Evolutionary conservation across 2,329 filamentous ascomycete species (phyloP), one percentile per base, ranked within the genome.

Genomic region (Fusarium musae): DNA sequence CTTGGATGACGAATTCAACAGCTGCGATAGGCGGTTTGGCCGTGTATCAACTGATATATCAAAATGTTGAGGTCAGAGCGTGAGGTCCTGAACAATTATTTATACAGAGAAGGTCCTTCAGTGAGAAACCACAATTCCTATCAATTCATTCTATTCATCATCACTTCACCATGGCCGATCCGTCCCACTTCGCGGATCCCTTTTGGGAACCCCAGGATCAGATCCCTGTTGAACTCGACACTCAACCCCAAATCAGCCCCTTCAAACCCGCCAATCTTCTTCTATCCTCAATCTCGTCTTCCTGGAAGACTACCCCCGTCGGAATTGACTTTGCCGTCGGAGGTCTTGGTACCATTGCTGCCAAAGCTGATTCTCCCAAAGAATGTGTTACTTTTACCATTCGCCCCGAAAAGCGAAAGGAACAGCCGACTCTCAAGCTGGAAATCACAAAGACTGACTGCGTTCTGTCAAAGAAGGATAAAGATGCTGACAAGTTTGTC

Each of bases 101-200:
- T 40, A 54, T 40, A 28, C 26, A 13, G 15, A n/a, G 2, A 7
- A 17, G 5, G 19, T 54, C 6, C 13, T 16, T 16, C 2, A 28
- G 4, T 3, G 5, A 9, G 5, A n/a, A 16, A 3, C 6, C 9
- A 9, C 8, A 10, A 17, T 3, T n/a, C 15, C 42, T 9, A 0
- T 30, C 10, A 17, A 30, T 17, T 13, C 23, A 11, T 4, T 28
- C 23, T 16, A 13, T n/a, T 23, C 21, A 42, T 28, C 10, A 8
- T 10, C 21, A 7, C 8, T 23, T 15, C 3, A 32, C 52, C 11
- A 56, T 56, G 52, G 37, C 52, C 21, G 37, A 56, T 56, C 52
- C 52, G 37, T 56, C 52, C 52, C 52, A 56, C 36, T 56, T 56
- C 26, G 2, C 52, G 23, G 52, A 56, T 56, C 52, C 52, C 26